Conservation (phyloP, 331 rosid genomes). For the Malus hybrid region DNA sequence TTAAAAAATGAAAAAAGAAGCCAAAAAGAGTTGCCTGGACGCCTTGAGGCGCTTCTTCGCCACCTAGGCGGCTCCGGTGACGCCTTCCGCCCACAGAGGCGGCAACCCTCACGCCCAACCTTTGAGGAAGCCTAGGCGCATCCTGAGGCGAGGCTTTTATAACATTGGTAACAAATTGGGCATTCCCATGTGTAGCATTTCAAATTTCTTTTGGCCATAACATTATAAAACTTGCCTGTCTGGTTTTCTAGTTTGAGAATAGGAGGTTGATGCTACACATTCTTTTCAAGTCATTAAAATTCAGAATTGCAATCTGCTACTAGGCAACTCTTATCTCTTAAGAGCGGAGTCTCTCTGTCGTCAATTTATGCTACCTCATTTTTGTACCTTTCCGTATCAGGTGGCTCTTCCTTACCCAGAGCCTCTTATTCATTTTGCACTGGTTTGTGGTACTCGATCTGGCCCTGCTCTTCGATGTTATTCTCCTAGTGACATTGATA, state of each 20-base stretch:
- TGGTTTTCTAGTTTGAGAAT: background rate
- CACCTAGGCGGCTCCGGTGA: no score
- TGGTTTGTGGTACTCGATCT: slow-evolving; percentile 72
- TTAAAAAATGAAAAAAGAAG: no score
- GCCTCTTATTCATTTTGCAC: slow-evolving; percentile 80
- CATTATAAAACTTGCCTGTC: background rate
- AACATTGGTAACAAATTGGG: background rate
- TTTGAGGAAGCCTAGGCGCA: no score
- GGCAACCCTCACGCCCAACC: no score
- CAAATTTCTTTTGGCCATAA: background rate
- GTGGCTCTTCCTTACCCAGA: slow-evolving; percentile 79
- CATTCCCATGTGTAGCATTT: background rate
- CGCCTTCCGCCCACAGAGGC: no score
- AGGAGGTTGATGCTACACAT: background rate
- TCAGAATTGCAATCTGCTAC: background rate
- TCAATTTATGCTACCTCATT: background rate
- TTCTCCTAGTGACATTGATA: slow-evolving; percentile 61
- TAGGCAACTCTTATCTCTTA: background rate
- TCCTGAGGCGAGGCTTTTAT: no score
- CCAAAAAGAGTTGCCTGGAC: no score
- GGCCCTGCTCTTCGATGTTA: slow-evolving; percentile 76
- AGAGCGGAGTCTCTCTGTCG: background rate
- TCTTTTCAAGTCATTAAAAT: background rate
- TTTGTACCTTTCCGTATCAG: slow-evolving; percentile 26
- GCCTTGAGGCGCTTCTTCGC: no score